Conservation (phyloP, 2,329 filamentous ascomycete genomes). For the Fusarium cicatricum region DNA sequence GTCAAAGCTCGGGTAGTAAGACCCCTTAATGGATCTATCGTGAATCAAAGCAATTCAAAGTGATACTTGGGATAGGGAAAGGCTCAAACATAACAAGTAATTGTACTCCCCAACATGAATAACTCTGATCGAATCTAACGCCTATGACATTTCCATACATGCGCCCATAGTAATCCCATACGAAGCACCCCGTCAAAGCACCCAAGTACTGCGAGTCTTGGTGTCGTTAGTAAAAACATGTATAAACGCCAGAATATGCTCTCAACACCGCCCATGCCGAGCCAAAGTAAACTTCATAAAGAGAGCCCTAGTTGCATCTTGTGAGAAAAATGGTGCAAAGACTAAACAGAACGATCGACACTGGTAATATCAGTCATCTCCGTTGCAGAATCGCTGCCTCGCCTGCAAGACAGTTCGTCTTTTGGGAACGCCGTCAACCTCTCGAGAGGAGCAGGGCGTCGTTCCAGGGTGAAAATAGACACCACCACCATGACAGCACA, state of each 20-base stretch:
- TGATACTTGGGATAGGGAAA: too few species aligned
- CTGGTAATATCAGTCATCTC: slow-evolving; percentile 47
- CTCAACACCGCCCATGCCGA: slow-evolving; percentile 12
- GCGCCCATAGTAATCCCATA: neutral
- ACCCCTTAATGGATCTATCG: too few species aligned
- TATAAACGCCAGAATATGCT: slow-evolving; percentile 16
- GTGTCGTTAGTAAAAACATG: neutral
- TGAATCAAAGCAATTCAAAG: too few species aligned
- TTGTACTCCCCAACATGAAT: too few species aligned
- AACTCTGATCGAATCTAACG: too few species aligned
- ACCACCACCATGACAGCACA: slow-evolving; percentile 54
- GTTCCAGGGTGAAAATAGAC: slow-evolving; percentile 56
- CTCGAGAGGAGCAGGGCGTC: slow-evolving; percentile 49
- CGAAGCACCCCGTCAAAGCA: neutral
- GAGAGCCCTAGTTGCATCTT: neutral
- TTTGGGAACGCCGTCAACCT: slow-evolving; percentile 41
- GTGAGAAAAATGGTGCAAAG: neutral
- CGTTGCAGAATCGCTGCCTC: slow-evolving; percentile 50
- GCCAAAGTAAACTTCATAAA: neutral
- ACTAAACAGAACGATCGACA: slow-evolving; percentile 29
- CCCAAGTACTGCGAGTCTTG: neutral
- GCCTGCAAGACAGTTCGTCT: slow-evolving; percentile 41
- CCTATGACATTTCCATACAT: too few species aligned
- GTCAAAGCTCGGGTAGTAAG: too few species aligned
- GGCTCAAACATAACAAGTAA: too few species aligned